A percentile compares a stretch with the other conserved stretches of the same genome.
These are phyloP conservation scores for Neonectria ditissima DNA, from an alignment of 2,329 filamentous ascomycete genomes.

Conservation along the genomic window DNA sequence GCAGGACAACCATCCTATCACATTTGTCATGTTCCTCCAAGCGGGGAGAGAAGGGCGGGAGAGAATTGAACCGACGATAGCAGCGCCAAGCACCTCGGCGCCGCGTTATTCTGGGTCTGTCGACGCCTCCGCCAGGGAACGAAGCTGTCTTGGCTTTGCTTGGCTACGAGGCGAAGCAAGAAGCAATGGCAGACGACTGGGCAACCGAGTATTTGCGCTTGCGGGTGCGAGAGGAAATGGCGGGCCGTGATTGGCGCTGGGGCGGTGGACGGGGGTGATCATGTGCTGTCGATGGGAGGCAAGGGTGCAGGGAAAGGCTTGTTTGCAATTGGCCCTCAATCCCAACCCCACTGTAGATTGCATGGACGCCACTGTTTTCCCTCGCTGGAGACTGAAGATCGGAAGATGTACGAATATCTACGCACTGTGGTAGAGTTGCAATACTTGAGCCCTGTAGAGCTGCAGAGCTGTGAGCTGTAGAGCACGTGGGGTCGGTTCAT, in stretches of 20 bases:
- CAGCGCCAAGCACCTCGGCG: conserved; percentile 14
- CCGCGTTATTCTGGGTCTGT: conserved; percentile 10
- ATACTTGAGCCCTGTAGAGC: too few relatives aligned
- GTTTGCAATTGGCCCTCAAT: conserved; percentile 2
- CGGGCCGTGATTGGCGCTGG: background rate
- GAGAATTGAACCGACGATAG: conserved; percentile 1
- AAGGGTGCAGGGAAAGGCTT: background rate
- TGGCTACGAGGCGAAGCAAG: conserved; percentile 26
- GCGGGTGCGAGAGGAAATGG: background rate
- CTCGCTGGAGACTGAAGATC: background rate
- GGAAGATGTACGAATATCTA: background rate
- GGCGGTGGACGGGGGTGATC: background rate
- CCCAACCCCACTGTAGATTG: conserved; percentile 3
- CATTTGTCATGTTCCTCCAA: too few relatives aligned
- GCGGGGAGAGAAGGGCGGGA: background rate
- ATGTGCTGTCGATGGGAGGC: conserved; percentile 1
- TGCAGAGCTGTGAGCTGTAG: conserved; percentile 5
- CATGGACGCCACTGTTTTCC: conserved; percentile 3
- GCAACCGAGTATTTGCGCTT: conserved; percentile 7
- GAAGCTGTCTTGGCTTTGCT: conserved; percentile 18
- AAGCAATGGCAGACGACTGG: background rate
- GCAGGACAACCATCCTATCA: background rate
- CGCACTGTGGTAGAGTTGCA: too few relatives aligned
- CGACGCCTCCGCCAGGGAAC: conserved; percentile 8
- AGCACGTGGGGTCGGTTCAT: conserved; percentile 26